Evolutionary conservation across 2,329 filamentous ascomycete genomes (phyloP).

Genomic region (Colletotrichum eleusines): DNA sequence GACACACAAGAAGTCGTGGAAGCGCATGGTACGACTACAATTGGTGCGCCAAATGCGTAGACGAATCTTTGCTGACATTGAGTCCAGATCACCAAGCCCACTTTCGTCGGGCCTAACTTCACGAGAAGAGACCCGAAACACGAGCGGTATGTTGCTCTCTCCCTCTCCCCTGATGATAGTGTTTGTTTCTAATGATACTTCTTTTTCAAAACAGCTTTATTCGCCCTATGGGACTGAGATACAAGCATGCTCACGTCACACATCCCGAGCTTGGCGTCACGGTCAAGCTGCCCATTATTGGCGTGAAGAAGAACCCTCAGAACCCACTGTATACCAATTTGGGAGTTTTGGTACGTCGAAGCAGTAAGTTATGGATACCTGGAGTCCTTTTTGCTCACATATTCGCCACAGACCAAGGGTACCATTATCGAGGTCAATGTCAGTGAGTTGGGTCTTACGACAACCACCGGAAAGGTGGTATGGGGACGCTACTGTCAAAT

Average conservation of each 20-base stretch:
- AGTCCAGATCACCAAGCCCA: conserved; percentile 75
- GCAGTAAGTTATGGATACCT: conserved; percentile 50
- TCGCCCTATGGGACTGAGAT: conserved; percentile 60
- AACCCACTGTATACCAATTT: conserved; percentile 93
- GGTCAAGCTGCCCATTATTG: conserved; percentile 76
- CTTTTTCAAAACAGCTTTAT: conserved; percentile 54
- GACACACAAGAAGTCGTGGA: conserved; percentile 86
- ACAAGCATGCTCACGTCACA: conserved; percentile 67
- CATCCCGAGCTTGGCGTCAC: conserved; percentile 83
- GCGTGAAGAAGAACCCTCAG: conserved; percentile 76
- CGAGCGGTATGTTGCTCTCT: conserved; percentile 52
- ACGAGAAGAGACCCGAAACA: conserved; percentile 88
- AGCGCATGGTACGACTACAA: conserved; percentile 71
- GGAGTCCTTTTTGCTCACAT: neutral
- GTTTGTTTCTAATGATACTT: neutral
- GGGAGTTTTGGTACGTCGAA: conserved; percentile 86
- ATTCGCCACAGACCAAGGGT: neutral
- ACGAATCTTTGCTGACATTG: neutral
- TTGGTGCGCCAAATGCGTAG: conserved; percentile 61
- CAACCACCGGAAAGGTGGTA: conserved; percentile 90
- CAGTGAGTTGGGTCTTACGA: conserved; percentile 89
- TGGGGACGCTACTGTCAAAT: conserved; percentile 90
- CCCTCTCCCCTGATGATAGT: neutral
- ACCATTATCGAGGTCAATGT: conserved; percentile 85
- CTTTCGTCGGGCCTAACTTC: conserved; percentile 92